Conservation (phyloP, 139 green algal genomes). For the Tetraselmis striata region DNA sequence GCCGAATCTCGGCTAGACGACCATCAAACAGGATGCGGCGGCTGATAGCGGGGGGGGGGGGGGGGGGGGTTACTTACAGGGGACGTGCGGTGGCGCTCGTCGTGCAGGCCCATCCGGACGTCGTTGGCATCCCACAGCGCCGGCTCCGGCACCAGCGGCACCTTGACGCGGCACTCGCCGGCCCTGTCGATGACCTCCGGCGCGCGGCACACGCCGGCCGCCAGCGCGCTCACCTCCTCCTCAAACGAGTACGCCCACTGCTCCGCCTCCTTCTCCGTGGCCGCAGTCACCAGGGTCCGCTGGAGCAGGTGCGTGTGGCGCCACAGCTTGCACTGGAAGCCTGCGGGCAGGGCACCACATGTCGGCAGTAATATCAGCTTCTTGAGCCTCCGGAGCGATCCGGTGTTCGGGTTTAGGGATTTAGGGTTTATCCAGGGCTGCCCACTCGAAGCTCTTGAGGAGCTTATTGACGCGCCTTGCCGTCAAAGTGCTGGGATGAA, state of each 20-base stretch:
- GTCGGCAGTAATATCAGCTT: no score
- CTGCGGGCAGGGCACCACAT: not conserved
- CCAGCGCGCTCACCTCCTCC: not conserved
- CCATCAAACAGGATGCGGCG: no score
- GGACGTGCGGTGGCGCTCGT: not conserved
- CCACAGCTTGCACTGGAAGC: not conserved
- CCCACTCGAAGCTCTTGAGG: no score
- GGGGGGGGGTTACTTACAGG: not conserved
- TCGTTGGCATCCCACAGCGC: not conserved
- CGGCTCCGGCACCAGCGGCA: not conserved
- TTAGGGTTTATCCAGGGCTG: no score
- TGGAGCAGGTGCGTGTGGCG: not conserved
- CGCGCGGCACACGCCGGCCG: not conserved
- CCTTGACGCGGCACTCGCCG: not conserved
- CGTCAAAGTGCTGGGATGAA: no score
- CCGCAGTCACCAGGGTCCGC: not conserved
- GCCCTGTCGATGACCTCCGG: not conserved
- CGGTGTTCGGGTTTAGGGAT: no score
- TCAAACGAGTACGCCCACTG: not conserved
- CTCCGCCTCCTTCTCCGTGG: not conserved
- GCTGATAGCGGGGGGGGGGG: no score
- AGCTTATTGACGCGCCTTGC: no score
- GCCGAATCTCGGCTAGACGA: not conserved
- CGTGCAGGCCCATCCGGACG: not conserved
- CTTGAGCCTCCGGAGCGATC: no score